A percentile compares a stretch with the other conserved stretches of the same genome.
These are phyloP conservation scores for Haplosporangium sp. DNA, from an alignment of 371 early-diverging fungal species.

Conservation along the genomic window DNA sequence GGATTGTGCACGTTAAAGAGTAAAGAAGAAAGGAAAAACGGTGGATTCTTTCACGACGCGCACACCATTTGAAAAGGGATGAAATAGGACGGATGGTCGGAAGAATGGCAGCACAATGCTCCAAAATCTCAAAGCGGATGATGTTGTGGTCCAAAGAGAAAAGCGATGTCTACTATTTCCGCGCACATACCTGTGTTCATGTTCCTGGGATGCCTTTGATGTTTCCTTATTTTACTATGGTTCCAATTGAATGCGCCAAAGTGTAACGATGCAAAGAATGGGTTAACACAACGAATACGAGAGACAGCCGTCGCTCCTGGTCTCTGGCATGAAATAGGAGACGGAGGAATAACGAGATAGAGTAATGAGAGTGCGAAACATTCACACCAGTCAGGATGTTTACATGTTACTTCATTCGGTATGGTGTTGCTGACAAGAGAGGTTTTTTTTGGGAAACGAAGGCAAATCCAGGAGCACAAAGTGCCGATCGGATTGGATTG, in stretches of 20 bases:
- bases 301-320: too few relatives aligned
- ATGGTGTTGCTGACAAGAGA: conserved; percentile 6
- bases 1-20: not conserved
- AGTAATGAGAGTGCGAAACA: not conserved
- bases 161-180: too few relatives aligned
- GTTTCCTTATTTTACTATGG: too few relatives aligned
- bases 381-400: not conserved
- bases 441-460: not conserved
- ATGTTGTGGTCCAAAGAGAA: not conserved
- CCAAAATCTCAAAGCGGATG: not conserved
- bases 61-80: not conserved
- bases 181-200: not conserved
- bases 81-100: not conserved
- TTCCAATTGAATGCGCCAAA: too few relatives aligned
- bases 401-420: not conserved
- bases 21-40: not conserved
- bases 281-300: too few relatives aligned
- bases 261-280: too few relatives aligned
- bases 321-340: too few relatives aligned
- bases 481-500: not conserved
- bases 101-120: not conserved
- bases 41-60: not conserved
- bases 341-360: too few relatives aligned
- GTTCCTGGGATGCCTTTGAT: not conserved
- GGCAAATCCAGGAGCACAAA: not conserved